Evolutionary conservation across 345 rosid genomes (phyloP).

Genomic region (Moricandia arvensis): DNA sequence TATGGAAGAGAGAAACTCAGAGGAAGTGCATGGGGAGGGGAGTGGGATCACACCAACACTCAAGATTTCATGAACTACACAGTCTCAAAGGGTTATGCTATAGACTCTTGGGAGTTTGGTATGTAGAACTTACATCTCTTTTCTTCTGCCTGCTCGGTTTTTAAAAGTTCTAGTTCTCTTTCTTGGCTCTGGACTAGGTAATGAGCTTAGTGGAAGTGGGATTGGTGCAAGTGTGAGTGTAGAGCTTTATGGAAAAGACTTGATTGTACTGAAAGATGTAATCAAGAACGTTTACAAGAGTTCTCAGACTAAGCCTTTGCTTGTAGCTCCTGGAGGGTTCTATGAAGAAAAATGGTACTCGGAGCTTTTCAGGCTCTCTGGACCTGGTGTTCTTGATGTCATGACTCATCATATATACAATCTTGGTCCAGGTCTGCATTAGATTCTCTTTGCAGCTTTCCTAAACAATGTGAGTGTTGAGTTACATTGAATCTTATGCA

Average conservation of each 20-base stretch:
- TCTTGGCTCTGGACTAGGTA: constrained; percentile 48
- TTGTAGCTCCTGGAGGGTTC: constrained; percentile 97
- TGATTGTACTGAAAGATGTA: constrained; percentile 54
- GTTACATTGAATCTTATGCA: constrained; percentile 36
- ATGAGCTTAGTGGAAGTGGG: constrained; percentile 85
- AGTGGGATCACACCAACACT: constrained; percentile 79
- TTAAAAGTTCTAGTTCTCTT: background rate
- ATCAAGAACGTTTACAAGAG: constrained; percentile 56
- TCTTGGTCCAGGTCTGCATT: constrained; percentile 72
- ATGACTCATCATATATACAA: constrained; percentile 96
- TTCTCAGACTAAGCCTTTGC: constrained; percentile 49
- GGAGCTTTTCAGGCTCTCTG: constrained; percentile 72
- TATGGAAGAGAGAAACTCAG: constrained; percentile 67
- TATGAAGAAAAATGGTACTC: constrained; percentile 68
- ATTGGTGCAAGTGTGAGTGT: constrained; percentile 76
- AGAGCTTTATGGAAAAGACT: constrained; percentile 76
- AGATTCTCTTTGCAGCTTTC: background rate
- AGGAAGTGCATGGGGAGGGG: constrained; percentile 67
- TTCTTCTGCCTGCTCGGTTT: background rate
- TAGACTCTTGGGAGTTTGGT: constrained; percentile 99
- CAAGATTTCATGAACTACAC: constrained; percentile 76
- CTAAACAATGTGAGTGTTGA: background rate
- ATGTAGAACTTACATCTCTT: background rate
- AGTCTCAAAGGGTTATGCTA: constrained; percentile 61
- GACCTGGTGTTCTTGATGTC: constrained; percentile 53